Base-by-base conservation (phyloP, 2,329 filamentous ascomycete species). In the Venturiaceae sp. region DNA sequence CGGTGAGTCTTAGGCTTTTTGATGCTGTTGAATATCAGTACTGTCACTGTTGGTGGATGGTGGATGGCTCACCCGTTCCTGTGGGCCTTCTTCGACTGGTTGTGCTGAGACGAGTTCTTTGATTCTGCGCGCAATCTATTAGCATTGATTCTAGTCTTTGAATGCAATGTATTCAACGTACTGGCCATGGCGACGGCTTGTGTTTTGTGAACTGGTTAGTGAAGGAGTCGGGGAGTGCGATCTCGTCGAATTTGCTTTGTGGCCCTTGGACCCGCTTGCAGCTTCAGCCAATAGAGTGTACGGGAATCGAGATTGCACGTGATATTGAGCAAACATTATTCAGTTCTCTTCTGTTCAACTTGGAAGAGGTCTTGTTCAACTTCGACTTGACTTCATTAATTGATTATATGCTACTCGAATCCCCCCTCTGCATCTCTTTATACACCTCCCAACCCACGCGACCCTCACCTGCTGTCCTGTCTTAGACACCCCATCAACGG, bases 41-140 rank as follows among this genome's bases (percentile, higher is more conserved):
- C 16, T 32, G 14, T 33, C 30, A 8, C 2, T 36, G 52, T 30
- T 34, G n/a, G 5, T 28, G 34, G 19, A 19, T 57, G 37, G 16
- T 6, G 5, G 37, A 30, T 21, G 21, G 53, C 37, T 56, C 87
- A 96, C 92, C 94, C 94, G 84, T 99, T 99, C 77, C 88, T 87
- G 87, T 99, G 94, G 81, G 91, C 92, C 89, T 99, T 99, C 83
- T 88, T 88, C 78, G 84, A 85, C 86, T 94, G 88, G 82, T 96
- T 96, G 83, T 96, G 91, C 85, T 97, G 92, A 74, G 92, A 96
- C 82, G 90, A 95, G 87, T 97, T 97, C 91, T 97, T 97, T 73
- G 94, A 97, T 85, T 97, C 92, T 96, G 76, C 16, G 34, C 19
- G 26, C 28, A 30, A 30, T 16, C 5, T 16, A 26, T 60, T 41